Conservation (phyloP, 306 rosid species). For the Alnus glutinosa region DNA sequence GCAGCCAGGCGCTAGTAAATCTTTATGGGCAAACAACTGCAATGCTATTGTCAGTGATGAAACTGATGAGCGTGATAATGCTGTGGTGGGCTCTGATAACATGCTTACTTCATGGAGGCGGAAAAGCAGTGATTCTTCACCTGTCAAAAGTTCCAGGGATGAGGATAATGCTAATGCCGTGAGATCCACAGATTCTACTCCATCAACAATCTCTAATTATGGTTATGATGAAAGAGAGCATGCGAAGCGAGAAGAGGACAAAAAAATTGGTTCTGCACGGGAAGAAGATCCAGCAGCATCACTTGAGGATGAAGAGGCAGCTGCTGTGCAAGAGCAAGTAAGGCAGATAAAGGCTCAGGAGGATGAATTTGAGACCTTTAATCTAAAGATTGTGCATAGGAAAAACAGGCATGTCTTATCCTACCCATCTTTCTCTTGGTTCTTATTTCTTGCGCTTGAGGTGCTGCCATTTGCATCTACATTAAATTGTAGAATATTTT, state of each 20-base stretch:
- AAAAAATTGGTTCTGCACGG: constrained; percentile 56
- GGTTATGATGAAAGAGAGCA: constrained; percentile 76
- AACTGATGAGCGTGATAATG: constrained; percentile 55
- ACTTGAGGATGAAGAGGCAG: constrained; percentile 94
- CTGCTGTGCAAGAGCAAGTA: constrained; percentile 99
- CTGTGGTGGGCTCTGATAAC: constrained; percentile 53
- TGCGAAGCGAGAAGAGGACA: constrained; percentile 70
- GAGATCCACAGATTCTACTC: constrained; percentile 71
- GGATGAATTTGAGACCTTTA: constrained; percentile 96
- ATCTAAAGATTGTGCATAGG: constrained; percentile 95
- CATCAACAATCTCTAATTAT: constrained; percentile 76
- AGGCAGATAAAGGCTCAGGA: constrained; percentile 95
- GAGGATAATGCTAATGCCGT: constrained; percentile 56
- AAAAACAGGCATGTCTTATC: constrained; percentile 81
- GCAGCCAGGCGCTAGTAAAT: constrained; percentile 61
- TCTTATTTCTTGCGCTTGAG: constrained; percentile 3
- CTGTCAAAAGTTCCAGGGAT: constrained; percentile 67
- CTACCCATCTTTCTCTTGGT: constrained; percentile 1
- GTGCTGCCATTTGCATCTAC: constrained; percentile 19
- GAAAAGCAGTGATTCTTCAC: constrained; percentile 82
- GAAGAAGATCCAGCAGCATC: constrained; percentile 76
- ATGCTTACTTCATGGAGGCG: constrained; percentile 69
- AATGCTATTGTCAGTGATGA: constrained; percentile 47
- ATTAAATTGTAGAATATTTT: background rate
- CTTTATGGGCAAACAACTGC: constrained; percentile 61